Percentiles rank a stretch among this genome's conserved stretches.
phyloP scores from a whole-genome alignment of 1,284 basidiomycete genomes.

The Veloboletus limbatus region DNA sequence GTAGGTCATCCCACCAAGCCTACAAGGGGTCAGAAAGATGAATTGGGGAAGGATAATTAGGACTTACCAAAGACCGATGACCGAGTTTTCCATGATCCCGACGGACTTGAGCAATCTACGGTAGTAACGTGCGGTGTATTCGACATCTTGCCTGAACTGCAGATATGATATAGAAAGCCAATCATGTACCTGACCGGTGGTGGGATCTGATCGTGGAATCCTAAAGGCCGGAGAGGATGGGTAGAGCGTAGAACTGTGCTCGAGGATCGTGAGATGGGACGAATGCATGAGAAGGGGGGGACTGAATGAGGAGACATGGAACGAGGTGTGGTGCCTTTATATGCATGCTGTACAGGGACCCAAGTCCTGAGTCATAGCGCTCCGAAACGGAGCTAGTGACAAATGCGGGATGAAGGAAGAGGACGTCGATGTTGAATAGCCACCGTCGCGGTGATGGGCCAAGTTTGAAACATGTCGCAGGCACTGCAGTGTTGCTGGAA shows the following conservation, averaged over 20 bases:
- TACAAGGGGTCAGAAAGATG: conserved; percentile 28
- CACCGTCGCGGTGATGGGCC: conserved; percentile 34
- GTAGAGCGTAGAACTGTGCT: conserved; percentile 43
- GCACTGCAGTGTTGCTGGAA: conserved; percentile 30
- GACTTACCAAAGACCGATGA: conserved; percentile 66
- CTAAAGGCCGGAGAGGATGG: conserved; percentile 49
- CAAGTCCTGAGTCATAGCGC: conserved; percentile 16
- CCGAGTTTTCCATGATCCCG: conserved; percentile 48
- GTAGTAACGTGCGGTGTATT: conserved; percentile 56
- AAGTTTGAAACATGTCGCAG: conserved; percentile 36
- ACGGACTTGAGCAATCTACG: conserved; percentile 40
- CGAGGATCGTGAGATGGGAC: conserved; percentile 52
- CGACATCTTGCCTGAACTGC: conserved; percentile 54
- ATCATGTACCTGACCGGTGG: conserved; percentile 34
- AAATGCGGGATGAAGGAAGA: conserved; percentile 27
- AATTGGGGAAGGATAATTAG: conserved; percentile 2
- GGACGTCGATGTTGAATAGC: conserved; percentile 31
- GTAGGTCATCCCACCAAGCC: conserved; percentile 68
- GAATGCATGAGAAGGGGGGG: conserved; percentile 30
- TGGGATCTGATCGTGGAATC: conserved; percentile 41
- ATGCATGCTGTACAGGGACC: conserved; percentile 26
- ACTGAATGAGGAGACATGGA: conserved; percentile 5
- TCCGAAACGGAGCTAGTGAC: conserved; percentile 33
- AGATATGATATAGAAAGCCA: conserved; percentile 54
- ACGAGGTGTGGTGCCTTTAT: conserved; percentile 25